These are phyloP conservation scores for Zizania palustris DNA, from an alignment of 202 grass and related monocot genomes.

Conservation along the genomic window DNA sequence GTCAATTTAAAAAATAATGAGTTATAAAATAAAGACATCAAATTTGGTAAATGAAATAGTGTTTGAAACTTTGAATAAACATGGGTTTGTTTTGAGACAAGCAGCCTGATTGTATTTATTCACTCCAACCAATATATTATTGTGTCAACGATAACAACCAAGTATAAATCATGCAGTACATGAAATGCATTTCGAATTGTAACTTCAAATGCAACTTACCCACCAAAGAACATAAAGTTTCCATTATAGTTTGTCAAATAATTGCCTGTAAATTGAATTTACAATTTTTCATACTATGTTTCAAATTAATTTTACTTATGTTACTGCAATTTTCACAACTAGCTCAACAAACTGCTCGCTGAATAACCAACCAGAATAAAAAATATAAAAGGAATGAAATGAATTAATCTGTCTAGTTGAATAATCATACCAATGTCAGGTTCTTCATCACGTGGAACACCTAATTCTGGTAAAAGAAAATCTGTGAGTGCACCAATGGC, in stretches of 20 bases:
- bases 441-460: conserved; percentile 56
- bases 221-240: not conserved
- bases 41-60: not conserved
- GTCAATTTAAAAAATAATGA: not conserved
- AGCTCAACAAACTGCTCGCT: not conserved
- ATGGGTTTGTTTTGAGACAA: not conserved
- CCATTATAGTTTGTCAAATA: conserved; percentile 8
- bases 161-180: conserved; percentile 14
- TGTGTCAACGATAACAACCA: not conserved
- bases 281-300: not conserved
- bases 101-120: not conserved
- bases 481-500: conserved; percentile 66
- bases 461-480: conserved; percentile 56
- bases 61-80: not conserved
- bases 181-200: not conserved
- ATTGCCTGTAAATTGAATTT: not conserved
- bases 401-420: conserved; percentile 4
- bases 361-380: not conserved
- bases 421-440: conserved; percentile 56
- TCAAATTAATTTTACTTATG: not conserved
- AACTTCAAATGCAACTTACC: conserved; percentile 3
- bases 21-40: not conserved
- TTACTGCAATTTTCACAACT: conserved; percentile 3
- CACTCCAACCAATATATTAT: not conserved
- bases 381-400: conserved; percentile 22